A percentile compares a stretch with the other conserved stretches of the same genome.
These are phyloP conservation scores for Mycena vitilis DNA, from an alignment of 768 basidiomycete genomes.

Conservation along the genomic window DNA sequence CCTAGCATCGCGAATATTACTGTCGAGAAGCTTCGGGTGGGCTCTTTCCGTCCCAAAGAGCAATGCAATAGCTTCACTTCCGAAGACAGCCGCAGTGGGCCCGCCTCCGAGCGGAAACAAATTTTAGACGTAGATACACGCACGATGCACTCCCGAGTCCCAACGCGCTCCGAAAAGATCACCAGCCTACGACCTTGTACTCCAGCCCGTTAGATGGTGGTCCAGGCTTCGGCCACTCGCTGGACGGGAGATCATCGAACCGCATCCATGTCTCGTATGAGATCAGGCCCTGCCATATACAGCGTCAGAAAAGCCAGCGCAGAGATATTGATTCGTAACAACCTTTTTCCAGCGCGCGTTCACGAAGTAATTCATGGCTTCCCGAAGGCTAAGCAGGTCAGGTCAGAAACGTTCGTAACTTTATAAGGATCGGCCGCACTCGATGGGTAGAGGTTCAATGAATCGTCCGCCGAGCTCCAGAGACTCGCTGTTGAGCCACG, in stretches of 20 bases:
- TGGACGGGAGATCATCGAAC: constrained; percentile 37
- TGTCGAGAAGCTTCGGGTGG: too few relatives aligned
- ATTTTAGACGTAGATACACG: too few relatives aligned
- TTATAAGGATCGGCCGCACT: too few relatives aligned
- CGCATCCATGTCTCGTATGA: constrained; percentile 31
- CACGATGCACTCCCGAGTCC: too few relatives aligned
- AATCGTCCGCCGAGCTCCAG: constrained; percentile 40
- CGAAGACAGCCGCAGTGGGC: too few relatives aligned
- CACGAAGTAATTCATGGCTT: constrained; percentile 24
- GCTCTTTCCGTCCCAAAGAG: too few relatives aligned
- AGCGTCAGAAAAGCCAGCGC: background rate
- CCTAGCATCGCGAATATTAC: too few relatives aligned
- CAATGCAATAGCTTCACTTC: too few relatives aligned
- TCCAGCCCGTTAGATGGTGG: background rate
- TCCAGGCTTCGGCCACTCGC: constrained; percentile 31
- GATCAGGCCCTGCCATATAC: constrained; percentile 19
- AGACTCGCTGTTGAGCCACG: constrained; percentile 41
- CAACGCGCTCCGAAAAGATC: background rate
- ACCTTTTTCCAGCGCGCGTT: constrained; percentile 26
- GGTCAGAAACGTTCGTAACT: too few relatives aligned
- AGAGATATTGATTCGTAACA: too few relatives aligned
- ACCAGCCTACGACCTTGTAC: constrained; percentile 4
- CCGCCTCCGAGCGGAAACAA: background rate
- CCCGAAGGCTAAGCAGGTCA: too few relatives aligned
- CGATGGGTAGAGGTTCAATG: constrained; percentile 35